Conservation (phyloP, 2,329 filamentous ascomycete species). For the Plenodomus tracheiphilus region DNA sequence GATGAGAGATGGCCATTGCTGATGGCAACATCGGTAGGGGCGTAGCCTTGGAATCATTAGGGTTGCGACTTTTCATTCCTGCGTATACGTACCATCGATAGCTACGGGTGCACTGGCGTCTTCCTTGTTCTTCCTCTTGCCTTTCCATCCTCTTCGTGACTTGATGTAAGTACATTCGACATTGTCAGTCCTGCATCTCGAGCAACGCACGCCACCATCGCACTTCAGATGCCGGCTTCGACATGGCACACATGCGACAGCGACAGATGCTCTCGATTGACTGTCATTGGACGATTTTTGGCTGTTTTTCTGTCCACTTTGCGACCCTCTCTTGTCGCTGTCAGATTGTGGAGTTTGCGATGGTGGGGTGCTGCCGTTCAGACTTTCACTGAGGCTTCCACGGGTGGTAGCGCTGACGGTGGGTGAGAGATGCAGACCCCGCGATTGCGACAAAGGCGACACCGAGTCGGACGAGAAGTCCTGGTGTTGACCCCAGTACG, state of each 20-base stretch:
- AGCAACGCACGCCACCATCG: constrained; percentile 54
- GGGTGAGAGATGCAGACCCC: constrained; percentile 37
- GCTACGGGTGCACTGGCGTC: constrained; percentile 29
- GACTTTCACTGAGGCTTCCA: constrained; percentile 35
- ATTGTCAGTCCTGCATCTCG: constrained; percentile 51
- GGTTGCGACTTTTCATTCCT: neutral
- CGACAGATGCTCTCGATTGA: constrained; percentile 39
- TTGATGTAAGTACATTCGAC: constrained; percentile 56
- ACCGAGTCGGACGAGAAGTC: constrained; percentile 30
- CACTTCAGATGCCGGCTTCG: constrained; percentile 58
- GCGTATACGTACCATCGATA: constrained; percentile 23
- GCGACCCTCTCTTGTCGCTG: constrained; percentile 18
- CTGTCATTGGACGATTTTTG: constrained; percentile 23
- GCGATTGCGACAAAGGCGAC: constrained; percentile 20
- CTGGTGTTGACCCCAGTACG: constrained; percentile 37
- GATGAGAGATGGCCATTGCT: constrained; percentile 32
- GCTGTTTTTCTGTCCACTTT: constrained; percentile 19
- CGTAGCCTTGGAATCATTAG: constrained; percentile 3
- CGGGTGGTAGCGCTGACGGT: constrained; percentile 33
- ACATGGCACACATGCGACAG: constrained; percentile 57
- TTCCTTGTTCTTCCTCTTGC: constrained; percentile 45
- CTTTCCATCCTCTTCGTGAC: constrained; percentile 56
- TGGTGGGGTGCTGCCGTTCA: constrained; percentile 34
- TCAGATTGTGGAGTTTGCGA: constrained; percentile 38
- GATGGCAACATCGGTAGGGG: constrained; percentile 15